Conservation (phyloP, 2,329 filamentous ascomycete species). For the Didymella sp. region DNA sequence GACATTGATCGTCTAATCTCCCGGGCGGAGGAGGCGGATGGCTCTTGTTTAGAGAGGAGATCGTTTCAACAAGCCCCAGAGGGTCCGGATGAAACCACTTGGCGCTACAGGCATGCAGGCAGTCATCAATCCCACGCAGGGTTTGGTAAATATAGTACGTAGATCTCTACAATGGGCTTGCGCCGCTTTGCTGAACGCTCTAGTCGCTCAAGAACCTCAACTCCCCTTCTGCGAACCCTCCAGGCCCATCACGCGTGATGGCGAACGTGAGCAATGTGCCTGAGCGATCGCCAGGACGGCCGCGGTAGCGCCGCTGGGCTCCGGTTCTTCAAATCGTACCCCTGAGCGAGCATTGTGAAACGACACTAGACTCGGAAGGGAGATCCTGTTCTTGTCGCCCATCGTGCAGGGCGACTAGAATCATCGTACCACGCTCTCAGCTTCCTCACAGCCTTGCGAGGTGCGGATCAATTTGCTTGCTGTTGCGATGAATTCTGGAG, state of each 20-base stretch:
- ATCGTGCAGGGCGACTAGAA: conserved; percentile 34
- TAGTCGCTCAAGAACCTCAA: conserved; percentile 7
- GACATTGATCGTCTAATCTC: conserved; percentile 52
- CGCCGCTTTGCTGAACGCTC: conserved; percentile 15
- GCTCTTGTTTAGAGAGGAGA: conserved; percentile 48
- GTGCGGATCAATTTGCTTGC: conserved; percentile 31
- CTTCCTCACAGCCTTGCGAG: conserved; percentile 18
- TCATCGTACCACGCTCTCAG: conserved; percentile 18
- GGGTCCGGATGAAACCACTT: conserved; percentile 43
- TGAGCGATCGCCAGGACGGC: conserved; percentile 35
- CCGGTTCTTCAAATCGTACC: conserved; percentile 25
- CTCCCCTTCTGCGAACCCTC: conserved; percentile 12
- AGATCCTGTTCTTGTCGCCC: conserved; percentile 39
- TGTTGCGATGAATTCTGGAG: conserved; percentile 28
- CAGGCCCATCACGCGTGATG: conserved; percentile 18
- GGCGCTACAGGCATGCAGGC: conserved; percentile 46
- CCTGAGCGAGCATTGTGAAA: conserved; percentile 40
- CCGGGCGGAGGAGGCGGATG: conserved; percentile 48
- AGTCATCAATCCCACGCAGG: conserved; percentile 42
- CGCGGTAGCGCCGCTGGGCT: conserved; percentile 40
- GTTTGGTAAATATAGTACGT: conserved; percentile 43
- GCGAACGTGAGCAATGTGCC: conserved; percentile 25
- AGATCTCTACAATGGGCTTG: conserved; percentile 29
- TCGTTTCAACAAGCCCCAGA: conserved; percentile 42
- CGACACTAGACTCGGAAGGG: conserved; percentile 26